These are phyloP conservation scores for Magnusiomyces clavatus DNA, from an alignment of 1,139 yeast genomes.

Conservation along the genomic window DNA sequence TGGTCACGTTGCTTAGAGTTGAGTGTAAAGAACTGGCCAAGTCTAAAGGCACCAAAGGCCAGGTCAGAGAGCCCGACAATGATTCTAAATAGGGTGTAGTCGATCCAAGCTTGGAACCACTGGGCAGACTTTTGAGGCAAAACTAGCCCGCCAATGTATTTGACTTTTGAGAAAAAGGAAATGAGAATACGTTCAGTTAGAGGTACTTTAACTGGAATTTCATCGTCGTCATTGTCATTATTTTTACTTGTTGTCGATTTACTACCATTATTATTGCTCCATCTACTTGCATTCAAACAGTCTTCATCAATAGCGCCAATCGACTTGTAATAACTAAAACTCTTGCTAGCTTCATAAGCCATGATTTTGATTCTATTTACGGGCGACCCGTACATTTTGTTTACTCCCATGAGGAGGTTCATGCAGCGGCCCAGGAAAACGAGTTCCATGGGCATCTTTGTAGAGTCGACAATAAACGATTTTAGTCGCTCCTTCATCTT, in stretches of 20 bases:
- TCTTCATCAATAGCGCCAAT: background rate
- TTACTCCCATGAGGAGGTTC: constrained; percentile 66
- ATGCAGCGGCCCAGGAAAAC: constrained; percentile 61
- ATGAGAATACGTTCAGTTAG: background rate
- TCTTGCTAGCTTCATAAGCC: constrained; percentile 43
- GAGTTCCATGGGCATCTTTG: constrained; percentile 58
- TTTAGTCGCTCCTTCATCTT: constrained; percentile 36
- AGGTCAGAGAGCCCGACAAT: constrained; percentile 9
- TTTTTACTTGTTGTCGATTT: background rate
- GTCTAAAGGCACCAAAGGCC: constrained; percentile 8
- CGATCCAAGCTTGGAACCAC: constrained; percentile 2
- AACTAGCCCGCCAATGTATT: background rate
- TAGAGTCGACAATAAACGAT: constrained; percentile 51
- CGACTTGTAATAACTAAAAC: constrained; percentile 19
- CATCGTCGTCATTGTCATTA: constrained; percentile 6
- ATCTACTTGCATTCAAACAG: too few species aligned
- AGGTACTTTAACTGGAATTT: constrained; percentile 14
- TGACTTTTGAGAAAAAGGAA: background rate
- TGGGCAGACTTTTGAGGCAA: constrained; percentile 4
- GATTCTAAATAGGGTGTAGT: constrained; percentile 8
- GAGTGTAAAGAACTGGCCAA: constrained; percentile 11
- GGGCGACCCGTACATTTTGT: constrained; percentile 61
- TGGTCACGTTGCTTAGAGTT: constrained; percentile 1
- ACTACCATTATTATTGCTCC: background rate
- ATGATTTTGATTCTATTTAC: constrained; percentile 60